Percentiles rank a stretch among this genome's conserved stretches.
phyloP scores from a whole-genome alignment of 495 filamentous ascomycete genomes.

The Physcia stellaris region DNA sequence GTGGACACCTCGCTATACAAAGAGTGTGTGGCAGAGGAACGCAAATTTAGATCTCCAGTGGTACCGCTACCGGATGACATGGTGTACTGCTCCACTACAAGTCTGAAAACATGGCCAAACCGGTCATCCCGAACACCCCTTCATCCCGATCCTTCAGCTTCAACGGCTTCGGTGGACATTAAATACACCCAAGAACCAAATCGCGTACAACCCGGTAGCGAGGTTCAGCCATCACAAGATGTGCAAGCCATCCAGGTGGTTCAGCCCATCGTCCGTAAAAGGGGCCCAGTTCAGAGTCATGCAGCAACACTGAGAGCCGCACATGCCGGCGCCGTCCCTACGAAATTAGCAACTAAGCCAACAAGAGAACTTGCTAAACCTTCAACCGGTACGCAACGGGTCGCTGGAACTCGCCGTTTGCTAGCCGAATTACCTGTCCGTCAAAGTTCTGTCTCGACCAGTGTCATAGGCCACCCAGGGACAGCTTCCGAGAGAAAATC shows the following conservation, averaged over 20 bases:
- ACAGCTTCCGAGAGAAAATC: no score
- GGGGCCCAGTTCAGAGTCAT: slow-evolving; percentile 12
- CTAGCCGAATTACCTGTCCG: no score
- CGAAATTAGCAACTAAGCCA: not conserved
- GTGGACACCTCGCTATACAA: slow-evolving; percentile 35
- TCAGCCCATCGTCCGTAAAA: slow-evolving; percentile 1
- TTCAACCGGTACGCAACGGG: no score
- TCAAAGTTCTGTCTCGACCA: no score
- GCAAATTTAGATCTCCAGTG: slow-evolving; percentile 50
- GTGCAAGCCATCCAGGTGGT: not conserved
- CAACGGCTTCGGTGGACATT: not conserved
- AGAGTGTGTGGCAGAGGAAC: slow-evolving; percentile 58
- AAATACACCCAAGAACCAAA: not conserved
- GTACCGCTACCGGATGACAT: slow-evolving; percentile 55
- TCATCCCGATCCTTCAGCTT: not conserved
- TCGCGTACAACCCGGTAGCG: not conserved
- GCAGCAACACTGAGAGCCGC: slow-evolving; percentile 13
- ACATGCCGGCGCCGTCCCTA: slow-evolving; percentile 3
- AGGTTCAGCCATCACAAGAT: not conserved
- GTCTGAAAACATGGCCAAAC: not conserved
- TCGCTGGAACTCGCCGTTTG: no score
- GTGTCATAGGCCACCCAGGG: no score
- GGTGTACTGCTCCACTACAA: slow-evolving; percentile 42
- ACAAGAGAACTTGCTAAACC: no score
- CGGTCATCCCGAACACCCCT: not conserved